A percentile compares a stretch with the other conserved stretches of the same genome.
Conservation (phyloP, 805 yeast genomes). For the Cyberlindnera sargentensis region DNA sequence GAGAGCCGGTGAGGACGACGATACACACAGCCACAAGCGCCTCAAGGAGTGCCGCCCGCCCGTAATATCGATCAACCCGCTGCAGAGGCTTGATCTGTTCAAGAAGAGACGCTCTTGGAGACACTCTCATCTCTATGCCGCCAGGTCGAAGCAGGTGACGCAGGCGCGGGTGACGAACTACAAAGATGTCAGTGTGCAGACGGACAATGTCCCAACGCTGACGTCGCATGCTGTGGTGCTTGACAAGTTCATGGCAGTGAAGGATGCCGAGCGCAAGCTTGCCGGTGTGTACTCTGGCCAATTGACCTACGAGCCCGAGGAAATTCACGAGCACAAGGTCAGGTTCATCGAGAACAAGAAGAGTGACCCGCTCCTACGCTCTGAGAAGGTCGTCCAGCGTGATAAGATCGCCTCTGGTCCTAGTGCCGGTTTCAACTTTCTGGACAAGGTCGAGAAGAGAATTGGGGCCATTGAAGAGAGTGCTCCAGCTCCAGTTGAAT, state of each 20-base stretch:
- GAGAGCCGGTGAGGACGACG: background rate
- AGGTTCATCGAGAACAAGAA: constrained; percentile 12
- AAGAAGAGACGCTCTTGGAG: constrained; percentile 24
- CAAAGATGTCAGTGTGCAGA: constrained; percentile 20
- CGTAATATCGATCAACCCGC: constrained; percentile 20
- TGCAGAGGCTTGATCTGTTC: constrained; percentile 20
- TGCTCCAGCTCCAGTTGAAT: background rate
- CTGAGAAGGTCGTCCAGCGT: constrained; percentile 14
- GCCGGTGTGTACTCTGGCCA: constrained; percentile 23
- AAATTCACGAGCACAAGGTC: constrained; percentile 12
- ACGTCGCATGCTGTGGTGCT: constrained; percentile 10
- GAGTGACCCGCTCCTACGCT: constrained; percentile 1
- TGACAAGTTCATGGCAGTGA: constrained; percentile 7
- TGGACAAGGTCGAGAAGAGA: constrained; percentile 4
- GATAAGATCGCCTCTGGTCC: constrained; percentile 15
- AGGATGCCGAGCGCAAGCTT: constrained; percentile 17
- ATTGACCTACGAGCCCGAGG: constrained; percentile 19
- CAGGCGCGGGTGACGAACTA: constrained; percentile 1
- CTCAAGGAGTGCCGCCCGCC: constrained; percentile 26
- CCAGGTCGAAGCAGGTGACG: constrained; percentile 2
- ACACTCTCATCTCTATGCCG: constrained; percentile 17
- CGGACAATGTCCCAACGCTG: constrained; percentile 16
- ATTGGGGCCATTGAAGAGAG: background rate
- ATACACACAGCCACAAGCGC: background rate
- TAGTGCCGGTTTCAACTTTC: constrained; percentile 25